A percentile compares a stretch with the other conserved stretches of the same genome.
phyloP scores from a whole-genome alignment of 768 basidiomycete genomes.

The Xanthoconium stramineum region DNA sequence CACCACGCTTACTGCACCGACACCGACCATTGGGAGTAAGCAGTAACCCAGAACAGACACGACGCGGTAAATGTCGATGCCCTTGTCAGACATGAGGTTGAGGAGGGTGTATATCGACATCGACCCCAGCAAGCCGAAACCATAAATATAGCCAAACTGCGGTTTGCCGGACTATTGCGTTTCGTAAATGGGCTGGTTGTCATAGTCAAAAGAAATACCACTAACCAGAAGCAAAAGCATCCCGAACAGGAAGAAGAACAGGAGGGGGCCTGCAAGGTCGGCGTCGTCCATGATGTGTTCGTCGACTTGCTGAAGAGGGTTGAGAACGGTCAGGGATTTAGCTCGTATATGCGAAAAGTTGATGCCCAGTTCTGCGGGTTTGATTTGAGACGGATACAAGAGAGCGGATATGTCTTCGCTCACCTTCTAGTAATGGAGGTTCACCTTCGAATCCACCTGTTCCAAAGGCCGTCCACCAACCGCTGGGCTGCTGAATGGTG shows the following conservation, averaged over 20 bases:
- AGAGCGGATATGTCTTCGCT: background rate
- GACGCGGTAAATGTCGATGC: constrained; percentile 93
- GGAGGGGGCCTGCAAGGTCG: constrained; percentile 92
- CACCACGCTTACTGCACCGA: constrained; percentile 84
- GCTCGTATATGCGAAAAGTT: constrained; percentile 95
- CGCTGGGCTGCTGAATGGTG: constrained; percentile 67
- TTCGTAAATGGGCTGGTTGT: constrained; percentile 1
- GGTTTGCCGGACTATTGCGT: constrained; percentile 85
- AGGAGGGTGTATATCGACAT: constrained; percentile 90
- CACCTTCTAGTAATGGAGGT: constrained; percentile 92
- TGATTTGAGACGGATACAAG: background rate
- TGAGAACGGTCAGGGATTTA: constrained; percentile 94
- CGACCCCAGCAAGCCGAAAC: constrained; percentile 93
- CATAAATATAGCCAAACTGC: constrained; percentile 98
- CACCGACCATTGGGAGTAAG: constrained; percentile 92
- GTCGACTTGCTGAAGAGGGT: constrained; percentile 80
- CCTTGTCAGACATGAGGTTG: constrained; percentile 94
- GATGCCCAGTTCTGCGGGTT: constrained; percentile 81
- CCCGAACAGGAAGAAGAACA: constrained; percentile 94
- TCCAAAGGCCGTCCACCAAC: constrained; percentile 96
- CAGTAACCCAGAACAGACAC: constrained; percentile 97
- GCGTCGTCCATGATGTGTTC: constrained; percentile 99
- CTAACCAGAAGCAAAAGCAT: constrained; percentile 88
- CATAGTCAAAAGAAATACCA: constrained; percentile 14
- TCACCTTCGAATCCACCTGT: constrained; percentile 96